Evolutionary conservation across 2,329 filamentous ascomycete genomes (phyloP).

Genomic region (Colletotrichum falcatum): DNA sequence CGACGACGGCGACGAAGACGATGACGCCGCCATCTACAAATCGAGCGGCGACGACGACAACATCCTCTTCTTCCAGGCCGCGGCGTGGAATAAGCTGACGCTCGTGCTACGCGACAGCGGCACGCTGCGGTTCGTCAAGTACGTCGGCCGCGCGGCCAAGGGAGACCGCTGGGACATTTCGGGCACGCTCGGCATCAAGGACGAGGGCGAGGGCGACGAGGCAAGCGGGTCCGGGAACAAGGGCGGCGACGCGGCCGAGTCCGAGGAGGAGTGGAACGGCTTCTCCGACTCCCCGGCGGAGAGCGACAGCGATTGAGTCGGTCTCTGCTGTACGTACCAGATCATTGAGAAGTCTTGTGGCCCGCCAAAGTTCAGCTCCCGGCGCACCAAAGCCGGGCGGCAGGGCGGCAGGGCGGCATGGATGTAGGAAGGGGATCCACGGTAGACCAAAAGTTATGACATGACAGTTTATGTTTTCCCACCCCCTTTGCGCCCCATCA

Average conservation of each 20-base stretch:
- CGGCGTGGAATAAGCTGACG: constrained; percentile 89
- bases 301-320: constrained; percentile 52
- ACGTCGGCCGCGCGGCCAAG: constrained; percentile 83
- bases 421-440: not conserved
- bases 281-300: constrained; percentile 58
- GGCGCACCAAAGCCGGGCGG: not conserved
- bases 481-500: not conserved
- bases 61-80: constrained; percentile 72
- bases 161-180: constrained; percentile 95
- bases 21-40: constrained; percentile 84
- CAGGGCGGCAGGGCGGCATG: not conserved
- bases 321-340: not conserved
- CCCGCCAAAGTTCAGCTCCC: not conserved
- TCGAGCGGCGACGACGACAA: constrained; percentile 80
- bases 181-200: constrained; percentile 78
- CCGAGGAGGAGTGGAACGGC: constrained; percentile 67
- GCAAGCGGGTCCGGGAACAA: constrained; percentile 44
- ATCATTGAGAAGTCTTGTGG: not conserved
- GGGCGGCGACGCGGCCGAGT: constrained; percentile 48
- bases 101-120: constrained; percentile 90
- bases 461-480: not conserved
- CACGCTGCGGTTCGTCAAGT: constrained; percentile 94
- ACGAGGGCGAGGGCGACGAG: constrained; percentile 59
- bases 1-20: constrained; percentile 76
- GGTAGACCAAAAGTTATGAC: constrained; percentile 17